A percentile compares a stretch with the other conserved stretches of the same genome.
Conservation (phyloP, 192 early-diverging fungal genomes). For the Backusella macrospora region DNA sequence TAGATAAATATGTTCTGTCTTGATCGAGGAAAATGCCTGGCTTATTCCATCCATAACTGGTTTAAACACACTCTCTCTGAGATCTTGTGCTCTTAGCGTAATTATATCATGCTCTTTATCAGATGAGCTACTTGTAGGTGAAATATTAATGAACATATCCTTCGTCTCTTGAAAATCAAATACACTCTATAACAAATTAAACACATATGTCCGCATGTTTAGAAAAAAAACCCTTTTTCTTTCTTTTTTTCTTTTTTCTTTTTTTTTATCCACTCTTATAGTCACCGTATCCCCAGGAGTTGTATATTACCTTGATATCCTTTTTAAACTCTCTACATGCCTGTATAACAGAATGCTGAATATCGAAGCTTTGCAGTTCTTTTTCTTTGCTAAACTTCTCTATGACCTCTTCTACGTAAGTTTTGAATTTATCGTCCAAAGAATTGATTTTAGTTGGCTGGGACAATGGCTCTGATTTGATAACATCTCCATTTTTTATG, state of each 20-base stretch:
- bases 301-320: background rate
- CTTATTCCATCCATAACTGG: background rate
- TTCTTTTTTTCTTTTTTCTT: background rate
- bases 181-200: background rate
- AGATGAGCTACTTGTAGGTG: background rate
- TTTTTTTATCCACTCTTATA: background rate
- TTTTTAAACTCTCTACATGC: background rate
- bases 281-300: background rate
- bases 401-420: background rate
- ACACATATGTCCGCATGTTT: background rate
- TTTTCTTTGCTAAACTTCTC: background rate
- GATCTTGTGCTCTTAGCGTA: background rate
- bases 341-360: background rate
- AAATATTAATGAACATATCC: background rate
- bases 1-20: background rate
- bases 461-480: background rate
- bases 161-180: background rate
- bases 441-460: background rate
- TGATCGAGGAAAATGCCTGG: background rate
- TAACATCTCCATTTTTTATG: background rate
- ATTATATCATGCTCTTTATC: background rate
- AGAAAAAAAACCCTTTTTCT: background rate
- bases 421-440: background rate
- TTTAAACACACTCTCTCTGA: background rate
- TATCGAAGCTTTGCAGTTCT: background rate